Conservation (phyloP, 192 early-diverging fungal species). For the Rhizophagus clarus region DNA sequence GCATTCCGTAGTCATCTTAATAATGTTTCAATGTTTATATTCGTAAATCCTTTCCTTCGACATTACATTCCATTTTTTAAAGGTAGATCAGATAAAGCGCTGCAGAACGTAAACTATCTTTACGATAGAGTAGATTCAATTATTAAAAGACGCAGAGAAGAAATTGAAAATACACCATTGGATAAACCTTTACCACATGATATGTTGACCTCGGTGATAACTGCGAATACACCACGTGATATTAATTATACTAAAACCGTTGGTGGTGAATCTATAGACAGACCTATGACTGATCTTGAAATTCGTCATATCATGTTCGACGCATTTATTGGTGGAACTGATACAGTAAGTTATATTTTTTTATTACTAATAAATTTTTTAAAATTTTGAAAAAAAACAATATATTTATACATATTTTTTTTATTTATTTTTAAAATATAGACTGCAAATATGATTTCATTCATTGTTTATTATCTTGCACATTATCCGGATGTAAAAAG, state of each 20-base stretch:
- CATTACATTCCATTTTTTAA: background rate
- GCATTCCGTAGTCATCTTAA: background rate
- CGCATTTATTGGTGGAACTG: slow-evolving; percentile 1
- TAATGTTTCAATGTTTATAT: background rate
- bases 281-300: slow-evolving; percentile 16
- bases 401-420: too few species aligned
- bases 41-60: background rate
- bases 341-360: slow-evolving; percentile 24
- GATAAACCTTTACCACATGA: background rate
- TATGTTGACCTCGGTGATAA: slow-evolving; percentile 16
- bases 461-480: too few species aligned
- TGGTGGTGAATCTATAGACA: background rate
- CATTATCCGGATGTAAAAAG: background rate
- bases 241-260: background rate
- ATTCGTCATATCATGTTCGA: slow-evolving; percentile 13
- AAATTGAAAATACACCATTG: too few species aligned
- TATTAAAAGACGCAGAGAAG: background rate
- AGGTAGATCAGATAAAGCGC: background rate
- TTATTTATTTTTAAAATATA: background rate
- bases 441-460: background rate
- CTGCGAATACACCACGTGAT: background rate
- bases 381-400: too few species aligned
- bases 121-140: background rate
- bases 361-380: too few species aligned
- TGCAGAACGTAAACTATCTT: background rate